These are phyloP conservation scores for Artemisia tridentata DNA, from an alignment of 129 eudicot genomes.

Conservation along the genomic window DNA sequence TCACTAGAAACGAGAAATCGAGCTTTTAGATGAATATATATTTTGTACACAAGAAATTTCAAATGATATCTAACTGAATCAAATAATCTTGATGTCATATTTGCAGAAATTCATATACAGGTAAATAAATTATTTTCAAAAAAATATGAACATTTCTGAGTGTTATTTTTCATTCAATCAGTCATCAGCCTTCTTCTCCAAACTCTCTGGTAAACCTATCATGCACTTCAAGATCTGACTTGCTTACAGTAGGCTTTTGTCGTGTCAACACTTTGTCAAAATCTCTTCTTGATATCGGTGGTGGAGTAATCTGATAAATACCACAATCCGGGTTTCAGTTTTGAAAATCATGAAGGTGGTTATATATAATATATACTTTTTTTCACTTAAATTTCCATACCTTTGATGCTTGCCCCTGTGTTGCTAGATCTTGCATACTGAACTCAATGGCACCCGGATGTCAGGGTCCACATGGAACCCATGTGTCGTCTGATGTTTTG, in stretches of 20 bases:
- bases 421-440: too few species aligned
- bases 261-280: too few species aligned
- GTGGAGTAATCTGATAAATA: too few species aligned
- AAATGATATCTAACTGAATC: constrained; percentile 8
- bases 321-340: too few species aligned
- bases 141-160: constrained; percentile 20
- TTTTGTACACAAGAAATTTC: not conserved
- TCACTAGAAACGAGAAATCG: too few species aligned
- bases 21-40: not conserved
- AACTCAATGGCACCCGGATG: constrained; percentile 61
- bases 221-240: constrained; percentile 52
- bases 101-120: constrained; percentile 20
- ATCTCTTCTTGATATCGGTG: too few species aligned
- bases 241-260: constrained; percentile 66
- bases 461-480: constrained; percentile 64
- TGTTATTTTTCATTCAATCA: constrained; percentile 5
- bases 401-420: too few species aligned
- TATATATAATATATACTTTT: too few species aligned
- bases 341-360: too few species aligned
- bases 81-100: not conserved
- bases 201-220: constrained; percentile 58
- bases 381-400: too few species aligned
- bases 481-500: constrained; percentile 34
- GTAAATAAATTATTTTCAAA: not conserved
- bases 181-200: constrained; percentile 61